These are phyloP conservation scores for Saxophila tyrrhenica DNA, from an alignment of 495 filamentous ascomycete species.

Conservation along the genomic window DNA sequence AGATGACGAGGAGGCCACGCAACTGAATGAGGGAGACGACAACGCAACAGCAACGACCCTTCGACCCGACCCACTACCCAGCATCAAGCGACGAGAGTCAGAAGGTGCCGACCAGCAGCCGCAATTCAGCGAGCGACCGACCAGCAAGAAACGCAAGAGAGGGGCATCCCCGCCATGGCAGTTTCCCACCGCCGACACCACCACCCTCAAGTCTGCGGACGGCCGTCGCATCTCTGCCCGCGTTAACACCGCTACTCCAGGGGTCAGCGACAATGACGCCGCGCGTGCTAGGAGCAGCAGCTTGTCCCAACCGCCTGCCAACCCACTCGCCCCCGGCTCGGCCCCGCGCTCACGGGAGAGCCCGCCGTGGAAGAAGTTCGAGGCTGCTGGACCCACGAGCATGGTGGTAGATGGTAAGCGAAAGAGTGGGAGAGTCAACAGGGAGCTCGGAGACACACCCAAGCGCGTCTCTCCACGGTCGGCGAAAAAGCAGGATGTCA, in stretches of 20 bases:
- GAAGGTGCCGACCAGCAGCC: neutral
- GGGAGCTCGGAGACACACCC: conserved; percentile 6
- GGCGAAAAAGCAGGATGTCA: conserved; percentile 9
- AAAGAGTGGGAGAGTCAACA: conserved; percentile 75
- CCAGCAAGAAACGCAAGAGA: conserved; percentile 69
- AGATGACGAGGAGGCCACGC: neutral
- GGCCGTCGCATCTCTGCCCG: conserved; percentile 15
- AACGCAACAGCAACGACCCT: conserved; percentile 10
- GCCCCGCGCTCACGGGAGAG: conserved; percentile 42
- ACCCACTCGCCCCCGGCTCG: neutral
- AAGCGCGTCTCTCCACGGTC: conserved; percentile 15
- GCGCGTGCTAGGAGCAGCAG: conserved; percentile 4
- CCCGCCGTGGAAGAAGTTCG: conserved; percentile 87
- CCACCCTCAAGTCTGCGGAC: conserved; percentile 15
- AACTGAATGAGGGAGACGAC: neutral
- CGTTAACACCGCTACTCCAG: conserved; percentile 12
- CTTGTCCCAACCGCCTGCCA: neutral
- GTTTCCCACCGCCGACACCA: conserved; percentile 10
- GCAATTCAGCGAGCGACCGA: conserved; percentile 26
- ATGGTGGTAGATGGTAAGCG: conserved; percentile 72
- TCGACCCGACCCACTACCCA: conserved; percentile 9
- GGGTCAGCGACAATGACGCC: conserved; percentile 3
- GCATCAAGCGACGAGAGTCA: conserved; percentile 16
- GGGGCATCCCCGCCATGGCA: conserved; percentile 33
- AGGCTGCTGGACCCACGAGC: conserved; percentile 76